phyloP scores from a whole-genome alignment of 2,329 filamentous ascomycete species.

The Bimuria novae-zelandiae region DNA sequence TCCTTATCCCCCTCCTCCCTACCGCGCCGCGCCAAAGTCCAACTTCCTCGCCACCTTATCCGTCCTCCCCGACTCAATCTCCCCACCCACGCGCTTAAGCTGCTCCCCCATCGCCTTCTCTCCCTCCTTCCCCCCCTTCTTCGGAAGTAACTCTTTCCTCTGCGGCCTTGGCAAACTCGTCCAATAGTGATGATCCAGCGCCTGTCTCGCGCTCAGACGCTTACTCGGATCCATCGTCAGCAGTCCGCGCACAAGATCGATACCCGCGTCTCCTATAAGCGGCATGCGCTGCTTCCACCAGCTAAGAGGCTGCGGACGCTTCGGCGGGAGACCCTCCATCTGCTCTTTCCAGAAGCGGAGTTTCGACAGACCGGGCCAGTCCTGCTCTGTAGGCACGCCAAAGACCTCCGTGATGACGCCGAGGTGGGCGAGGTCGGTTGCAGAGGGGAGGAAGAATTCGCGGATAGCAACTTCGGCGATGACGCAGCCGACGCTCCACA shows the following conservation, averaged over 20 bases:
- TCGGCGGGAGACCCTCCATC: conserved; percentile 39
- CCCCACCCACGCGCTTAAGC: conserved; percentile 74
- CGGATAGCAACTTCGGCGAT: conserved; percentile 89
- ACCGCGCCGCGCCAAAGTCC: conserved; percentile 34
- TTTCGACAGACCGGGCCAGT: conserved; percentile 88
- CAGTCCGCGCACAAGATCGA: conserved; percentile 86
- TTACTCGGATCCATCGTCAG: conserved; percentile 84
- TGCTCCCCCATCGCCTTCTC: conserved; percentile 80
- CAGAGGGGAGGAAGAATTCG: conserved; percentile 80
- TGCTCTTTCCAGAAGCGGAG: conserved; percentile 69
- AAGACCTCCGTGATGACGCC: conserved; percentile 81
- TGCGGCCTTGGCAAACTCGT: conserved; percentile 80
- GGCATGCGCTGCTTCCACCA: conserved; percentile 79
- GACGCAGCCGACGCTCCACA: conserved; percentile 92
- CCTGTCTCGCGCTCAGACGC: conserved; percentile 75
- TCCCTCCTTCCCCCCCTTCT: conserved; percentile 63
- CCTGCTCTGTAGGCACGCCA: conserved; percentile 89
- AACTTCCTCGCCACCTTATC: conserved; percentile 82
- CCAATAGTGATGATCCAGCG: conserved; percentile 88
- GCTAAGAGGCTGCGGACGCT: conserved; percentile 67
- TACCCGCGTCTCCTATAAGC: conserved; percentile 78
- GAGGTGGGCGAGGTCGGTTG: conserved; percentile 85
- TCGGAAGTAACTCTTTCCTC: conserved; percentile 80
- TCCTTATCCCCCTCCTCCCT: not conserved
- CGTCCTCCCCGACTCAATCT: conserved; percentile 67